Base-by-base conservation (phyloP, 2,329 filamentous ascomycete species). In the Corynespora cassiicola region DNA sequence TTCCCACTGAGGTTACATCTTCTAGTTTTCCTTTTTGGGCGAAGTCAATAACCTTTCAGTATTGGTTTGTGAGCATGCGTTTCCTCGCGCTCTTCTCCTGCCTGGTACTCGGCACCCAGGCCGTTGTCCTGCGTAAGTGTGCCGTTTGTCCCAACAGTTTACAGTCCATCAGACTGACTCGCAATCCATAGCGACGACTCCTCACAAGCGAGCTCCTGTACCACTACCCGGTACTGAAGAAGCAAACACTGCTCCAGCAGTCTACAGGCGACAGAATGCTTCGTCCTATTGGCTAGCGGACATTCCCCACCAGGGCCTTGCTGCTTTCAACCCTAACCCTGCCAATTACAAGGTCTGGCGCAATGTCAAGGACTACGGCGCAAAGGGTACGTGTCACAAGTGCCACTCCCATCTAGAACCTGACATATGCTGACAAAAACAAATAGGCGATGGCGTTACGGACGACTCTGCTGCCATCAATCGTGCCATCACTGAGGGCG, bases 401-500 rank as follows among this genome's bases (percentile, higher is more conserved):
- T 30, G n/a, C n/a, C n/a, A n/a, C n/a, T n/a, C n/a, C n/a, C n/a
- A n/a, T n/a, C n/a, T n/a, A n/a, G n/a, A n/a, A n/a, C n/a, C n/a
- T n/a, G n/a, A n/a, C n/a, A n/a, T n/a, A n/a, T n/a, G n/a, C n/a
- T n/a, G n/a, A n/a, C n/a, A 20, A 24, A 20, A 32, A 7, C 35
- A 12, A 39, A 24, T 24, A 69, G 65, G 63, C 27, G 65, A 69
- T 19, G 66, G 66, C 40, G 54, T 65, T 7, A 69, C 64, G 16
- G 66, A 69, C 25, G 66, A 84, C 49, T 81, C 80, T 11, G 74
- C 68, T 17, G 80, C 81, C 8, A 82, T 84, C 61, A 75, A 76
- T 43, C 52, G 42, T 34, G 74, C 73, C n/a, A 75, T 75, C 39
- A 61, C 58, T 7, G 65, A 66, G 21, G 70, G 71, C 10, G 63